Evolutionary conservation across 108 stramenopile genomes (phyloP), one percentile per base, ranked within the genome.

Genomic region (Chaetoceros tenuissimus): DNA sequence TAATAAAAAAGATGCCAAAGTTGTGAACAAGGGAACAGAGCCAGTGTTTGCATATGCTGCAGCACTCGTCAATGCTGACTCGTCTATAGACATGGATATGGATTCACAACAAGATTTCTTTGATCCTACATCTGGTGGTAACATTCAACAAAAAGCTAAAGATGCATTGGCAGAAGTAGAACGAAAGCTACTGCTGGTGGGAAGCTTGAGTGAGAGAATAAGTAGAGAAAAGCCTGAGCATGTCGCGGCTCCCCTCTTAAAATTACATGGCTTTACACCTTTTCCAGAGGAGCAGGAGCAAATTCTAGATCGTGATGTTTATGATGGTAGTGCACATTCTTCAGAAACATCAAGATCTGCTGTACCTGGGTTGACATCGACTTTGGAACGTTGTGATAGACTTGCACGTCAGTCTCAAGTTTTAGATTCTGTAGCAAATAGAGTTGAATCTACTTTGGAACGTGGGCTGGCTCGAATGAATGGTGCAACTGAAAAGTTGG

Each of bases 81-180:
- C n/a, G n/a, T n/a, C n/a, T n/a, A n/a, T n/a, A n/a, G n/a, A n/a
- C n/a, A n/a, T n/a, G n/a, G n/a, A n/a, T n/a, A n/a, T n/a, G n/a
- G n/a, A n/a, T n/a, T n/a, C n/a, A n/a, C n/a, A n/a, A n/a, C n/a
- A n/a, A n/a, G n/a, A n/a, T n/a, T n/a, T n/a, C n/a, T n/a, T n/a
- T n/a, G n/a, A n/a, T n/a, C n/a, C n/a, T n/a, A n/a, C n/a, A n/a
- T n/a, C n/a, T n/a, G n/a, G 8, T 40, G 34, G 8, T 13, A 40
- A 62, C 17, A 20, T 55, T 53, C 71, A 72, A 54, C 63, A 69
- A 49, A 75, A 67, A 30, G 89, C 89, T 20, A 77, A 79, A 29
- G 79, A 75, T 27, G 85, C 85, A 10, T 56, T 90, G 63, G 79
- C 73, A 25, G 85, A 90, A 53, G 89, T 90, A n/a, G 81, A 87